Base-by-base conservation (phyloP, 2,329 filamentous ascomycete species). In the Colletotrichum acutatum region DNA sequence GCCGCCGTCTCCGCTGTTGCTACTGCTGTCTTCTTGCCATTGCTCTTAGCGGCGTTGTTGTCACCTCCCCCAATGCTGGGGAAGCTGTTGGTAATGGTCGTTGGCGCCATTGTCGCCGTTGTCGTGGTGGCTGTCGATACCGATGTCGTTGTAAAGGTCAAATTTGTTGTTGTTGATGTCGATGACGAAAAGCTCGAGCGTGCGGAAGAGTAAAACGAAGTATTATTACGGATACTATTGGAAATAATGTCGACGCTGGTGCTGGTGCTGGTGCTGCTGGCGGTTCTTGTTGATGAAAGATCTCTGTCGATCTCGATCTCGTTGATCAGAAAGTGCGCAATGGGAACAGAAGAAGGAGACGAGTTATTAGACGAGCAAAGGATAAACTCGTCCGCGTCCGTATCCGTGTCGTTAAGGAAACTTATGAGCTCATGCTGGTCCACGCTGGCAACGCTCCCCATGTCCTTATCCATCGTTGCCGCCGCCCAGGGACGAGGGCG, bases 391-490 rank as follows among this genome's bases (percentile, higher is more conserved):
- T 60, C 49, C 7, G 49, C 68, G 58, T 63, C 58, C 68, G 61
- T 37, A 61, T 74, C 72, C 32, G 68, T 57, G 68, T 74, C 70
- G 70, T 72, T 68, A 52, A 74, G 68, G 68, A 72, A 71, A 67
- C 72, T 74, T 74, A 72, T 72, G 72, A 74, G 72, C 59, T 64
- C 69, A 68, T 72, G 72, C 58, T 53, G 58, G 49, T 49, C 58
- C 34, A 64, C 34, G 59, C 37, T 30, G 56, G 46, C 58, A 26
- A 64, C 34, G 59, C 52, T 30, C 52, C 52, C 49, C 30, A 32
- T 56, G 32, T 32, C 58, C 53, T 37, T 62, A 49, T 54, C 30
- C 61, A 46, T 67, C 57, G 56, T 61, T 71, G 56, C 57, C 68
- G 68, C 49, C 57, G 63, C 59, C 63, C 68, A 71, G 57, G 68